Conservation (phyloP, 306 rosid genomes). For the Lotus japonicus region DNA sequence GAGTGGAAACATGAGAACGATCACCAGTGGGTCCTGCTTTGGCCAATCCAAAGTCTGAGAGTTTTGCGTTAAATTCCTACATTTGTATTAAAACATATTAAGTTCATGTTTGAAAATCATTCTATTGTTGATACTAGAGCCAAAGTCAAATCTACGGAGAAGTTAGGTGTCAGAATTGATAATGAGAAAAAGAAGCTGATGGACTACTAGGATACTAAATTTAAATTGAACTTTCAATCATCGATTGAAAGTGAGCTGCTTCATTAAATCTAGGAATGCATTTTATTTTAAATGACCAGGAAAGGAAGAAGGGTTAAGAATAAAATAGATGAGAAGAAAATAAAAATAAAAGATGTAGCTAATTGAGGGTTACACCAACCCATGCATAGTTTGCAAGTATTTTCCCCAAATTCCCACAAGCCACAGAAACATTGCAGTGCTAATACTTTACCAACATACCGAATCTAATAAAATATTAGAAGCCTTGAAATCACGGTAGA, state of each 20-base stretch:
- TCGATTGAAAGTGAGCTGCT: neutral
- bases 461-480: conserved; percentile 77
- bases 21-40: conserved; percentile 96
- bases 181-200: too few species aligned
- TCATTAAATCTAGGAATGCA: neutral
- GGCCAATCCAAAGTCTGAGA: conserved; percentile 92
- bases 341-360: neutral
- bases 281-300: neutral
- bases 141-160: too few species aligned
- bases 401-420: neutral
- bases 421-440: neutral
- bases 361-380: neutral
- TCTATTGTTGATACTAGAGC: too few species aligned
- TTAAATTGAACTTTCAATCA: neutral
- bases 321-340: neutral
- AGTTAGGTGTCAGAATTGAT: too few species aligned
- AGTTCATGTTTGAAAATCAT: too few species aligned
- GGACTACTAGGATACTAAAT: too few species aligned
- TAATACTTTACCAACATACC: conserved; percentile 38
- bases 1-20: conserved; percentile 84
- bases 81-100: conserved; percentile 6
- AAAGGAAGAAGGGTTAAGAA: neutral
- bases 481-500: conserved; percentile 91
- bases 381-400: conserved; percentile 6
- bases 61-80: conserved; percentile 87